These are phyloP conservation scores for Fagopyrum tataricum DNA, from an alignment of 148 eudicot genomes.

Conservation along the genomic window DNA sequence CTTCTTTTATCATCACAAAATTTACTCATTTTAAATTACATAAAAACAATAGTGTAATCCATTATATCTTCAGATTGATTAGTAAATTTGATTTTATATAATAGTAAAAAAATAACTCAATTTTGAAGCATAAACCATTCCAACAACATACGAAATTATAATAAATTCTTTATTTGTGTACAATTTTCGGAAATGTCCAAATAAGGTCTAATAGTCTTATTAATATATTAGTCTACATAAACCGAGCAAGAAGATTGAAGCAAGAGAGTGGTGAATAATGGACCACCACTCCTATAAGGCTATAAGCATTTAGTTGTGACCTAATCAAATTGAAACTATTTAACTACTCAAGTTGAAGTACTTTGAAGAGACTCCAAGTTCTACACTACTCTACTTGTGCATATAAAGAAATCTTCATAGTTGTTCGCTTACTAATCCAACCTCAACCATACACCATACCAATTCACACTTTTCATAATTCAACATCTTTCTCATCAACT, in stretches of 20 bases:
- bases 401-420: background rate
- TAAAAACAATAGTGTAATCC: no score
- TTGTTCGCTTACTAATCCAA: constrained; percentile 7
- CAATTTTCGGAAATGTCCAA: background rate
- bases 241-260: background rate
- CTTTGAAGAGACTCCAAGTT: constrained; percentile 5
- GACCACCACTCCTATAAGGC: constrained; percentile 13
- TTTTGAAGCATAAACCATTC: no score
- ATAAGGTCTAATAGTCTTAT: background rate
- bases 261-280: constrained; percentile 10
- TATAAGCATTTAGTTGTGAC: constrained; percentile 11
- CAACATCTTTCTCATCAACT: background rate
- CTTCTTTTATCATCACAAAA: no score
- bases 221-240: background rate
- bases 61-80: no score
- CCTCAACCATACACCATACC: background rate
- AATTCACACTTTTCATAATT: background rate
- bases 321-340: constrained; percentile 13
- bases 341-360: constrained; percentile 8
- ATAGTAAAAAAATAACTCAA: no score
- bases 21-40: no score
- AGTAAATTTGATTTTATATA: no score
- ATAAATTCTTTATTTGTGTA: background rate
- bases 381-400: constrained; percentile 11
- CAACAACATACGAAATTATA: no score